Percentiles rank a stretch among this genome's conserved stretches.
These are phyloP conservation scores for Inonotus obliquus DNA, from an alignment of 1,284 basidiomycete genomes.

Conservation along the genomic window DNA sequence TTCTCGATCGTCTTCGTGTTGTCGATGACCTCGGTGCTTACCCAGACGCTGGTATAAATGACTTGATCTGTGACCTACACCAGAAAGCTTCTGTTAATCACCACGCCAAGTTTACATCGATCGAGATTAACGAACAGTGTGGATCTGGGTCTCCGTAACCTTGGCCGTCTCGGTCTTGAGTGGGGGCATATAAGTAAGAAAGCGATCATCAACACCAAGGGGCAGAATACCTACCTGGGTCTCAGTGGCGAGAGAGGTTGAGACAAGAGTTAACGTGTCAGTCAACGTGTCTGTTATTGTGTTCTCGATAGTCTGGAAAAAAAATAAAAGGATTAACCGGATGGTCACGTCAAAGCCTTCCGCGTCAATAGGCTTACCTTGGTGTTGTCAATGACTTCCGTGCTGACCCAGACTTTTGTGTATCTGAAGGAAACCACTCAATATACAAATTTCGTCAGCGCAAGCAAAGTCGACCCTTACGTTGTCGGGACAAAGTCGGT, in stretches of 20 bases:
- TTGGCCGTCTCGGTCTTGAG: slow-evolving; percentile 32
- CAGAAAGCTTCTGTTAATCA: slow-evolving; percentile 17
- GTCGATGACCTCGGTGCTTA: slow-evolving; percentile 40
- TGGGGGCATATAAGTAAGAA: not conserved
- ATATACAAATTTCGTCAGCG: not conserved
- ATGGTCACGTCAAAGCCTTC: not conserved
- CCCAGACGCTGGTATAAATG: slow-evolving; percentile 38
- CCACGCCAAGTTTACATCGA: not conserved
- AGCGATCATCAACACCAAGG: slow-evolving; percentile 8
- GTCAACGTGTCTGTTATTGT: slow-evolving; percentile 46
- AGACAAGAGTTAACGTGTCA: slow-evolving; percentile 35
- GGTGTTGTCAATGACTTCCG: slow-evolving; percentile 57
- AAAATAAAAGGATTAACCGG: slow-evolving; percentile 35
- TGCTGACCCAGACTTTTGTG: slow-evolving; percentile 48
- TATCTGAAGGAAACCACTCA: slow-evolving; percentile 46
- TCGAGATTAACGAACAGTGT: not conserved
- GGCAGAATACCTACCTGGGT: slow-evolving; percentile 3
- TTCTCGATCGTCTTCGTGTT: slow-evolving; percentile 44
- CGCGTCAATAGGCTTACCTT: slow-evolving; percentile 21
- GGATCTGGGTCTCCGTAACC: slow-evolving; percentile 40
- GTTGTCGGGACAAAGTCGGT: slow-evolving; percentile 1
- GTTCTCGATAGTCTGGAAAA: slow-evolving; percentile 37
- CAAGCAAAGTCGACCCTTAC: slow-evolving; percentile 32
- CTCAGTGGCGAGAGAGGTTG: slow-evolving; percentile 12
- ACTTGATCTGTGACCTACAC: slow-evolving; percentile 28